Evolutionary conservation across 1,139 yeast species (phyloP), one percentile per base, ranked within the genome.

Genomic region (Candida buenavistaensis): DNA sequence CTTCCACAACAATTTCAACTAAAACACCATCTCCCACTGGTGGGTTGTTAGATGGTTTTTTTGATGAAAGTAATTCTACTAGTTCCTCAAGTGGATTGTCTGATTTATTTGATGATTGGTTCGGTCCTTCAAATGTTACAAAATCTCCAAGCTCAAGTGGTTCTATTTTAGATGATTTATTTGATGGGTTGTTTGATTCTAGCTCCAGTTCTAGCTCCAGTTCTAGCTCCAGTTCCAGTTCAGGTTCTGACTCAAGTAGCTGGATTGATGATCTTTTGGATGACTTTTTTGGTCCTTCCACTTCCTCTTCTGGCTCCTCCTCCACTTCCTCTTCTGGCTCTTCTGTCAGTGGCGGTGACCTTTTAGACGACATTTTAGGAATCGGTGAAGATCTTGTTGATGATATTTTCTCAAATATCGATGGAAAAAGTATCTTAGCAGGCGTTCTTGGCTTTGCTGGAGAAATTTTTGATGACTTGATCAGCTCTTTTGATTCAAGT

Each of bases 401-500:
- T 6, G 41, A 38, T 17, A 11, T 21, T 17, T 26, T 30, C 14
- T 26, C 36, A 5, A 9, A 22, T 6, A 22, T 22, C 12, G 24
- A 22, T n/a, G 41, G 41, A 6, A 11, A 21, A 17, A 16, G 32
- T 7, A 28, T 38, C 8, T 29, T 35, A 20, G 31, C 35, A 3
- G 32, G 31, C 3, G 14, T 38, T 8, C 20, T 38, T 5, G 30
- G 37, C n/a, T 38, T 38, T 38, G 39, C 39, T 9, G 43, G 42
- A 27, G 42, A 38, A 16, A 36, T 42, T 13, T 29, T 40, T 23
- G 47, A 31, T 28, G 47, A 33, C 25, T 38, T 39, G 27, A 41
- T 46, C 30, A 44, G 43, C 47, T 55, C 59, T 21, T 33, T 44
- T 13, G 33, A 35, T 3, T 40, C 50, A 14, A 48, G 51, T 12